A percentile compares a stretch with the other conserved stretches of the same genome.
Evolutionary conservation across 768 basidiomycete genomes (phyloP).

Genomic region (button mushroom (Agaricus bisporus)): DNA sequence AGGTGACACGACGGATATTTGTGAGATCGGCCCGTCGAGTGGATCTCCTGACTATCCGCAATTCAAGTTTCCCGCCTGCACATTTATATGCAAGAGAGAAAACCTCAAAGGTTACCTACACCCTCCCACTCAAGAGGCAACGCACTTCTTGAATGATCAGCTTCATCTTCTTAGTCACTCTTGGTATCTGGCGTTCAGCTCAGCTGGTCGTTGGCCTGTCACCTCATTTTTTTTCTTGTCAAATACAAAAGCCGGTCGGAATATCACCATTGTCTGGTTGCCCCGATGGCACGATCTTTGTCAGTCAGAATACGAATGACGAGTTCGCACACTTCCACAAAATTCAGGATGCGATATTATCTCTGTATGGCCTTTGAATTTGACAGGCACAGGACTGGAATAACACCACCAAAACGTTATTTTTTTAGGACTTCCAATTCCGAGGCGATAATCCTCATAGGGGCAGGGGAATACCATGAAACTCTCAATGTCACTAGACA

Average conservation of each 20-base stretch:
- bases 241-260: slow-evolving; percentile 38
- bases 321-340: slow-evolving; percentile 36
- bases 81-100: no score
- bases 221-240: slow-evolving; percentile 40
- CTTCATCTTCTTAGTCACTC: background rate
- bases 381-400: background rate
- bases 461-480: slow-evolving; percentile 54
- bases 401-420: no score
- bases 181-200: background rate
- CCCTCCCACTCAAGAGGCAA: background rate
- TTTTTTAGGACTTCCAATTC: slow-evolving; percentile 33
- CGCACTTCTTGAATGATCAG: background rate
- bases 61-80: no score
- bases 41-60: no score
- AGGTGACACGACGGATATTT: no score
- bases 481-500: slow-evolving; percentile 48
- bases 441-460: slow-evolving; percentile 46
- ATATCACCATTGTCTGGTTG: slow-evolving; percentile 45
- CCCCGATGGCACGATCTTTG: slow-evolving; percentile 53
- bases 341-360: slow-evolving; percentile 50
- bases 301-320: slow-evolving; percentile 41
- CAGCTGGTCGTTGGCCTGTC: slow-evolving; percentile 20
- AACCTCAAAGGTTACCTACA: no score
- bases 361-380: slow-evolving; percentile 34
- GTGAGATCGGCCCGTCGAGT: no score